Percentiles rank a stretch among this genome's conserved stretches.
These are phyloP conservation scores for Xanthoconium purpureum DNA, from an alignment of 768 basidiomycete genomes.

Conservation along the genomic window DNA sequence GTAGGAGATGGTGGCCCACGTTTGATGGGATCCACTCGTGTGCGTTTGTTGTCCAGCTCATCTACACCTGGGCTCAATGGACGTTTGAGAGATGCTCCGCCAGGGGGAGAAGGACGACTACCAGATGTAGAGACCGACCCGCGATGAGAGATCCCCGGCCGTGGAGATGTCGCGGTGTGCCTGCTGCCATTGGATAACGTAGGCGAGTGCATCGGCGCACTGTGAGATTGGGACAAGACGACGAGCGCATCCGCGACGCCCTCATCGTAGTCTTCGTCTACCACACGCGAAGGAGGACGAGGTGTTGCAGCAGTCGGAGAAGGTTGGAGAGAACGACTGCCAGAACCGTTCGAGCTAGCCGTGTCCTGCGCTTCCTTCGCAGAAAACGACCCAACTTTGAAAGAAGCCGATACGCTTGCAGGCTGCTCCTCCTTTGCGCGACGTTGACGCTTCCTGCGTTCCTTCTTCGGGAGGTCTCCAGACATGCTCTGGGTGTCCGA, in stretches of 20 bases:
- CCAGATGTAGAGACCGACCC: conserved; percentile 66
- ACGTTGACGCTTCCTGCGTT: conserved; percentile 49
- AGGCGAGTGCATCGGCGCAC: conserved; percentile 44
- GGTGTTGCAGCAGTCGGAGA: conserved; percentile 64
- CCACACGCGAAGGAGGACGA: conserved; percentile 58
- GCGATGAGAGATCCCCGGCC: conserved; percentile 50
- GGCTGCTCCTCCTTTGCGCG: conserved; percentile 44
- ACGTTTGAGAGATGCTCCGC: conserved; percentile 53
- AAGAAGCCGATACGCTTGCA: conserved; percentile 32
- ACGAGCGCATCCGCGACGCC: conserved; percentile 86
- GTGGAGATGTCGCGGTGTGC: conserved; percentile 46
- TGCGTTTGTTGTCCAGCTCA: conserved; percentile 60
- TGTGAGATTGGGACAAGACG: conserved; percentile 50
- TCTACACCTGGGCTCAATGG: conserved; percentile 66
- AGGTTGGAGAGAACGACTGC: conserved; percentile 63
- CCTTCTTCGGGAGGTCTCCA: conserved; percentile 52
- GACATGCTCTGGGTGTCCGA: conserved; percentile 33
- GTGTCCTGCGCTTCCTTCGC: conserved; percentile 56
- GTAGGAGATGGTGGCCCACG: conserved; percentile 52
- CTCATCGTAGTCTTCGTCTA: conserved; percentile 95
- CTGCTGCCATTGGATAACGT: conserved; percentile 58
- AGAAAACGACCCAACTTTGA: conserved; percentile 34
- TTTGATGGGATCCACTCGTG: conserved; percentile 53
- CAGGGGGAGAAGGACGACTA: conserved; percentile 63
- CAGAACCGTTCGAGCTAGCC: conserved; percentile 62